These are phyloP conservation scores for Penicillium concentricum DNA, from an alignment of 2,329 filamentous ascomycete genomes.

Conservation along the genomic window DNA sequence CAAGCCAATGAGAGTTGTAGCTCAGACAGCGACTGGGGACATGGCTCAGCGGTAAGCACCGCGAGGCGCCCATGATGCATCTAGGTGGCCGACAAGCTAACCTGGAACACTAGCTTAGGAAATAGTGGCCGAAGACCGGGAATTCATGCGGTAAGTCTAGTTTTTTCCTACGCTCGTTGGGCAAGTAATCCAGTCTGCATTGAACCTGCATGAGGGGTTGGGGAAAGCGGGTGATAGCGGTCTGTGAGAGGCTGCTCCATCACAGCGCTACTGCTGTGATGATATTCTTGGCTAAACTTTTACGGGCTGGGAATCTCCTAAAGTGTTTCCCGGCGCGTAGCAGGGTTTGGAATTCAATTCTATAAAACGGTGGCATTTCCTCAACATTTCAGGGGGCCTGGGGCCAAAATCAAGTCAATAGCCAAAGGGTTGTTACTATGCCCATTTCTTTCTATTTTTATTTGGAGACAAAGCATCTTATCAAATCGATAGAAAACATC, in stretches of 20 bases:
- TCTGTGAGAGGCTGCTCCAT: constrained; percentile 8
- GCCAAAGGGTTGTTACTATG: neutral
- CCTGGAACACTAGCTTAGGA: constrained; percentile 10
- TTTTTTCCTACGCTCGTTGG: constrained; percentile 8
- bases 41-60: constrained; percentile 14
- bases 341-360: neutral
- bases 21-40: constrained; percentile 1
- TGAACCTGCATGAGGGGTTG: constrained; percentile 9
- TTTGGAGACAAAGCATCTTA: neutral
- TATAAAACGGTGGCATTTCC: constrained; percentile 1
- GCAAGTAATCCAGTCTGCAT: neutral
- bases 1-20: constrained; percentile 8
- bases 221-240: constrained; percentile 12
- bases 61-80: constrained; percentile 6
- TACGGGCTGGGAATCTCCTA: neutral
- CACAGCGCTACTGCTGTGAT: constrained; percentile 16
- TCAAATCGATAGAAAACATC: neutral
- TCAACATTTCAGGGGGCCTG: neutral
- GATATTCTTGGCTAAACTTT: constrained; percentile 10
- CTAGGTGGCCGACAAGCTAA: constrained; percentile 9
- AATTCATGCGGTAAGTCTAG: neutral
- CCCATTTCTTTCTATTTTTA: neutral
- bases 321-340: neutral
- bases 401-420: neutral
- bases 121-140: neutral